A percentile compares a stretch with the other conserved stretches of the same genome.
These are phyloP conservation scores for Sarocladiaceae sp. DNA, from an alignment of 2,329 filamentous ascomycete species.

Conservation along the genomic window DNA sequence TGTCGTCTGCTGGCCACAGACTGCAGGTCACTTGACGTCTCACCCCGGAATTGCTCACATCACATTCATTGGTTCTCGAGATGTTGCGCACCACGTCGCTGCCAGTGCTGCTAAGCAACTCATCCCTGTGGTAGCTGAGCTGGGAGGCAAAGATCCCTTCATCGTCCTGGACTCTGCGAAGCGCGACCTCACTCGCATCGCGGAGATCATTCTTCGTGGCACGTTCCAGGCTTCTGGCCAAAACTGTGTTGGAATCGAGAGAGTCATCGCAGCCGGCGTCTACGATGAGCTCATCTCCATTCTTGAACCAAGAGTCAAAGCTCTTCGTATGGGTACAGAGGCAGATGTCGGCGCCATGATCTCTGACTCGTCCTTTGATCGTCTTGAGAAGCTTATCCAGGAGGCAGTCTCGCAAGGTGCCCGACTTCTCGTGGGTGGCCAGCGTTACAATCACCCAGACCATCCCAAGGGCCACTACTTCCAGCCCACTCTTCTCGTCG, in stretches of 20 bases:
- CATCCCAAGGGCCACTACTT: conserved; percentile 87
- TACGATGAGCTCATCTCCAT: conserved; percentile 69
- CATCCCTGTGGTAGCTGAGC: conserved; percentile 85
- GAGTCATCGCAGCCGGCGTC: conserved; percentile 75
- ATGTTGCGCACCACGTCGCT: conserved; percentile 84
- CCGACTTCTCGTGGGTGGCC: conserved; percentile 75
- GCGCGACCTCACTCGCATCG: conserved; percentile 64
- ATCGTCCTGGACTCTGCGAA: conserved; percentile 78
- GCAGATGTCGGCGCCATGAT: conserved; percentile 89
- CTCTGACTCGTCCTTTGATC: conserved; percentile 69
- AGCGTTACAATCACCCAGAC: conserved; percentile 64
- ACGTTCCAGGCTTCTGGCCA: conserved; percentile 94
- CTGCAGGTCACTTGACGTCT: conserved; percentile 76
- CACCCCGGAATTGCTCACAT: conserved; percentile 82
- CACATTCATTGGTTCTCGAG: conserved; percentile 90
- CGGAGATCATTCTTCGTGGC: conserved; percentile 81
- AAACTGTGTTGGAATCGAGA: conserved; percentile 97
- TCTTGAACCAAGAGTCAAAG: conserved; percentile 69
- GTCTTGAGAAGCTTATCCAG: conserved; percentile 70
- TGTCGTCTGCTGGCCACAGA: conserved; percentile 81
- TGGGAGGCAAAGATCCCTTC: conserved; percentile 92
- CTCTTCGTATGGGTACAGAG: conserved; percentile 70
- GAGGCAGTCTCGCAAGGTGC: conserved; percentile 79
- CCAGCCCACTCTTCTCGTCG: conserved; percentile 80
- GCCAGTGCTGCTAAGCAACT: conserved; percentile 78